Evolutionary conservation across 345 rosid genomes (phyloP).

Genomic region (Rhodomyrtus tomentosa): DNA sequence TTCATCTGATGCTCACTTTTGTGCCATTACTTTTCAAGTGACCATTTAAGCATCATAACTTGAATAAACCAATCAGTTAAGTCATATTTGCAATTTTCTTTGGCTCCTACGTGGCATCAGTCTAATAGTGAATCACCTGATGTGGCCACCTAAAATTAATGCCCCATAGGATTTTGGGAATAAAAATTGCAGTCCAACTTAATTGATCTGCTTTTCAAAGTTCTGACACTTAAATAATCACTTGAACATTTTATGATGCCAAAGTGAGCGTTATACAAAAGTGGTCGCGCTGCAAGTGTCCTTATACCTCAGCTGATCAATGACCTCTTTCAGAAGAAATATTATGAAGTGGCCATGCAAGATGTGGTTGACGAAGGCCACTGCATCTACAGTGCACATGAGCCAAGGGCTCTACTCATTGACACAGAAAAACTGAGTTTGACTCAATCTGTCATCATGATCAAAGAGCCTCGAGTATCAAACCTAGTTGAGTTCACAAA

Average conservation of each 20-base stretch:
- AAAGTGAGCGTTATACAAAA: not conserved
- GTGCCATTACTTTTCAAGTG: not conserved
- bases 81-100: not conserved
- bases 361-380: not conserved
- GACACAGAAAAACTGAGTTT: not conserved
- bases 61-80: not conserved
- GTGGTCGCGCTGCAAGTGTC: not conserved
- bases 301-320: not conserved
- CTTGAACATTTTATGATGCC: not conserved
- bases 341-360: not conserved
- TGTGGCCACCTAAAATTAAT: not conserved
- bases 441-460: not conserved
- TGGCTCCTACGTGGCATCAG: not conserved
- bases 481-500: not conserved
- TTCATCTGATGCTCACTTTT: not conserved
- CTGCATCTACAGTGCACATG: not conserved
- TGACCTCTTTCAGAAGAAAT: not conserved
- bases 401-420: not conserved
- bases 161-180: not conserved
- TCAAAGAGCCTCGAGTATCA: not conserved
- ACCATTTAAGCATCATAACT: not conserved
- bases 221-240: not conserved
- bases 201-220: not conserved
- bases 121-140: not conserved
- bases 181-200: not conserved